Percentiles rank a stretch among this genome's conserved stretches.
These are phyloP conservation scores for Xylaria castorea DNA, from an alignment of 495 filamentous ascomycete genomes.

Conservation along the genomic window DNA sequence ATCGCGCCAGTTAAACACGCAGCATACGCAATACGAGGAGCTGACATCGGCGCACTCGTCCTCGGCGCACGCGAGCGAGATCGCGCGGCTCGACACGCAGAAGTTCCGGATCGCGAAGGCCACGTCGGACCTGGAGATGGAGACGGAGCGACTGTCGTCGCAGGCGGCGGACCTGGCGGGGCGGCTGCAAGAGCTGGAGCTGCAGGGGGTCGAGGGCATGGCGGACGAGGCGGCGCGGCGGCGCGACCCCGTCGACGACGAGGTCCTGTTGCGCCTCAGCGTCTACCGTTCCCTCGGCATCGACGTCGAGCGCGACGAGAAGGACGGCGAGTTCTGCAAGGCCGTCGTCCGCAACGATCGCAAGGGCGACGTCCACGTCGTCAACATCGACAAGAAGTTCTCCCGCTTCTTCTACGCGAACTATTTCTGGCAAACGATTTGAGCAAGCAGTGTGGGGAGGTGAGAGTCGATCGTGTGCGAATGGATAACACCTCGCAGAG, in stretches of 20 bases:
- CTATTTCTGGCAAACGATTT: slow-evolving; percentile 93
- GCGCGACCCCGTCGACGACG: slow-evolving; percentile 54
- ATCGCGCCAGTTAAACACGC: slow-evolving; percentile 71
- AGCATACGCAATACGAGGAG: slow-evolving; percentile 73
- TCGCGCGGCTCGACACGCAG: slow-evolving; percentile 85
- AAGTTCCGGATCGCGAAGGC: slow-evolving; percentile 95
- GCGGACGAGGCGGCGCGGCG: slow-evolving; percentile 37
- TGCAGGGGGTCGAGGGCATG: slow-evolving; percentile 75
- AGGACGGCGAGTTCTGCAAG: slow-evolving; percentile 80
- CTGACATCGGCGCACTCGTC: slow-evolving; percentile 73
- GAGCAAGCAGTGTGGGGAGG: slow-evolving; percentile 31
- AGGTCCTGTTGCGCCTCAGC: slow-evolving; percentile 76
- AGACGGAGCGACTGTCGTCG: slow-evolving; percentile 82
- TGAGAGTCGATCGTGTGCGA: background rate
- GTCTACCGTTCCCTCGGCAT: slow-evolving; percentile 91
- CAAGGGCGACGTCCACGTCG: slow-evolving; percentile 91
- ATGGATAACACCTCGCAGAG: background rate
- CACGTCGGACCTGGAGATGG: slow-evolving; percentile 86
- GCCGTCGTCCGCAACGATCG: slow-evolving; percentile 85
- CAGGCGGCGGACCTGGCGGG: slow-evolving; percentile 80
- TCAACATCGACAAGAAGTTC: slow-evolving; percentile 93
- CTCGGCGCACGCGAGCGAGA: slow-evolving; percentile 77
- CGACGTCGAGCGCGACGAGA: slow-evolving; percentile 80
- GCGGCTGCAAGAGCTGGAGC: slow-evolving; percentile 79
- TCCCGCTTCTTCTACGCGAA: slow-evolving; percentile 92